Base-by-base conservation (phyloP, 2,329 filamentous ascomycete species). In the Fusarium pseudograminearum region DNA sequence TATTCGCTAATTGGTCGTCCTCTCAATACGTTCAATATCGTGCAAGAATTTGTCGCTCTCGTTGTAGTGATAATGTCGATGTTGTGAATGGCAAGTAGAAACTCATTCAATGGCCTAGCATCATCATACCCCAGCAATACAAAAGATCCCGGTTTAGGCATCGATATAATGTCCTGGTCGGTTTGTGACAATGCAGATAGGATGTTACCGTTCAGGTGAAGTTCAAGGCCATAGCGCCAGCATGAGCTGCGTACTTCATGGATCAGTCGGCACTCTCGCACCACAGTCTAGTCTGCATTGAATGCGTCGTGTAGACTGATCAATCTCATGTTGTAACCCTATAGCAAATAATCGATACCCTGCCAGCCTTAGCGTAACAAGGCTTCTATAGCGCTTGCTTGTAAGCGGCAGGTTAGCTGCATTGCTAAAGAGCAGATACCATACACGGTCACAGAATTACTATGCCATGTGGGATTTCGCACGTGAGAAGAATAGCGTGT, bases 81-180 rank as follows among this genome's bases (percentile, higher is more conserved):
- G 4, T 66, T 45, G 1, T 34, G 44, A 5, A 65, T 55, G 2
- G 41, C 65, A 3, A 22, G 53, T 4, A 52, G 24, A 3, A 44
- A 48, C 11, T 51, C 51, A 4, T 47, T 57, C 30, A 65, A 14
- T 52, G 41, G 2, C 59, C 59, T 34, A 58, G 64, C 60, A 64
- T 65, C 1, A 50, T 41, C 0, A 61, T 64, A 1, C 52, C 53
- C 46, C 60, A 4, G 47, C 31, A 0, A 48, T 40, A 10, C 60
- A 60, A 12, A 65, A 16, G 0, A 26, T 33, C 2, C 60, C 47
- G 1, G 48, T 42, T 1, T 50, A 47, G 16, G 59, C 60, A 9
- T 65, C 44, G 15, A 65, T 47, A 5, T 54, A 42, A 5, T 54
- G 26, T 10, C 59, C 47, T 7, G 53, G 52, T 1, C 60, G 30